These are phyloP conservation scores for Ascobolus immersus DNA, from an alignment of 495 filamentous ascomycete species.

Conservation along the genomic window DNA sequence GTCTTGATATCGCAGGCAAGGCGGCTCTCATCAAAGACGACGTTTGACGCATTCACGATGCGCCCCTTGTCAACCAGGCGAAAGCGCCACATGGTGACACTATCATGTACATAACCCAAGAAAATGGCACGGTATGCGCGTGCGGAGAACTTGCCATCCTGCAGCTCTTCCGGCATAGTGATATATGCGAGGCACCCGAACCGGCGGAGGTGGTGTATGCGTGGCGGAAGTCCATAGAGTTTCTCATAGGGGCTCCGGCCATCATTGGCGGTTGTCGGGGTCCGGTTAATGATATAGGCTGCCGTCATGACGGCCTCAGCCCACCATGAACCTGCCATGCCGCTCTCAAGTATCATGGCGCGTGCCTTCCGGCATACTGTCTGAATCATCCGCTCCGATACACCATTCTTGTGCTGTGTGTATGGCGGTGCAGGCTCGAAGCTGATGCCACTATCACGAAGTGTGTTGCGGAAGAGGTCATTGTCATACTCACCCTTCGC, in stretches of 20 bases:
- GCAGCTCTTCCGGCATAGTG: constrained; percentile 1
- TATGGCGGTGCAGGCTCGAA: constrained; percentile 2
- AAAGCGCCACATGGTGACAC: constrained; percentile 1
- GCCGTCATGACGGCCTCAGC: neutral
- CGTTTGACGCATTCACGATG: no score
- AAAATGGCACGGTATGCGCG: neutral
- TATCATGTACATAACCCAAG: constrained; percentile 1
- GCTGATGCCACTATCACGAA: neutral
- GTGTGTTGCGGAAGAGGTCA: neutral
- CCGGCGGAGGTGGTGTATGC: neutral
- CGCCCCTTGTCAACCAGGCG: no score
- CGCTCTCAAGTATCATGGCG: neutral
- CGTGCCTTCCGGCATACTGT: constrained; percentile 2
- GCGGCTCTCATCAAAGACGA: no score
- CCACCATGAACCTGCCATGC: neutral
- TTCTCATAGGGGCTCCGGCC: neutral
- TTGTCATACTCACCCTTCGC: constrained; percentile 5
- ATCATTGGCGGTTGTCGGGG: neutral
- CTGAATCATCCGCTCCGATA: constrained; percentile 3
- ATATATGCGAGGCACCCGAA: neutral
- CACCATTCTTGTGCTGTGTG: constrained; percentile 3
- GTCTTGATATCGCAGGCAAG: no score
- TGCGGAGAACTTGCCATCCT: neutral
- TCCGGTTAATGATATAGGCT: neutral
- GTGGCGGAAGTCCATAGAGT: neutral